Evolutionary conservation across 805 yeast species (phyloP), one percentile per base, ranked within the genome.

Genomic region (Naumovozyma dairenensis): DNA sequence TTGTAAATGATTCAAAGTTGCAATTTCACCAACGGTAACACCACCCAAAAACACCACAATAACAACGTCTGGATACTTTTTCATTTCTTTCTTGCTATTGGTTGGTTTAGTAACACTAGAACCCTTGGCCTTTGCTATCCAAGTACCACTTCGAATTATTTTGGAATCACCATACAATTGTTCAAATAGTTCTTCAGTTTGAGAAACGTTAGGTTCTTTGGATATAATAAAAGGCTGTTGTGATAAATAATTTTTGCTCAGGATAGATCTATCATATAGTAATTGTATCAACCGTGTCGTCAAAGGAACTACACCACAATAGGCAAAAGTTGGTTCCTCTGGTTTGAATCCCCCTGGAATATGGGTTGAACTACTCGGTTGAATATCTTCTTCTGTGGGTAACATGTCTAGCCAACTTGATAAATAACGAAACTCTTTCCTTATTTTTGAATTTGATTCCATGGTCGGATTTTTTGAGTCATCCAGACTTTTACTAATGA

Each of bases 271-370:
- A 32, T 67, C 70, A 43, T 77, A 74, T n/a, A 80, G 65, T 15
- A 75, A 59, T 57, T 87, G 86, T 3, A 83, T 68, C 9, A 86
- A 47, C 39, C 96, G 65, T 3, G 77, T 67, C 2, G 74, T 60
- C 4, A 89, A 54, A 2, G 98, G 97, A 0, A 85, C 80, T 20
- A 74, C 80, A 1, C 94, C 92, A 4, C 96, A 80, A 39, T 81
- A 74, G 1, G 85, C 75, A 51, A 77, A 80, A 1, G 77, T 48
- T 8, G 53, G 47, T 28, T 52, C 55, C 18, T 25, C 35, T 0
- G 50, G 53, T 6, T 43, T 42, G n/a, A 14, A 14, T 5, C 13
- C 26, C 8, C 9, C 10, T 20, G 6, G 6, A 10, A 6, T 20
- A 7, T 20, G 22, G 10, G 10, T 7, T 7, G n/a, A 6, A 7